These are phyloP conservation scores for Dioszegia crocea DNA, from an alignment of 768 basidiomycete genomes.

Conservation along the genomic window DNA sequence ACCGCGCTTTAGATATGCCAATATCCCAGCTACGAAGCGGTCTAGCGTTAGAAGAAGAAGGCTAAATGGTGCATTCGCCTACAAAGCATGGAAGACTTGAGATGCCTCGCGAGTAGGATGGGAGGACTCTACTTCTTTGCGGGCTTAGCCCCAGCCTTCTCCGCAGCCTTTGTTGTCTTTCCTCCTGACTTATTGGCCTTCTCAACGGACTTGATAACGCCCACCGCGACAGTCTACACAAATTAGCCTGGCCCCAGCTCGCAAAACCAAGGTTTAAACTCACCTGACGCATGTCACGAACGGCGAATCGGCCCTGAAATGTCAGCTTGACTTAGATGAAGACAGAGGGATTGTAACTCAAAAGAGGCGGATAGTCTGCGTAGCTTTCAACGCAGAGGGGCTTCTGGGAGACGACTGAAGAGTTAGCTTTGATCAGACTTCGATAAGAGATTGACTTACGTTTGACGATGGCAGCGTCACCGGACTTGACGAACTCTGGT, in stretches of 20 bases:
- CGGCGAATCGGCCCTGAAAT: too few species aligned
- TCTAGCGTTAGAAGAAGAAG: too few species aligned
- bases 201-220: slow-evolving; percentile 96
- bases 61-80: too few species aligned
- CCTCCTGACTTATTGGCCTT: slow-evolving; percentile 58
- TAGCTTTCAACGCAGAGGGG: slow-evolving; percentile 70
- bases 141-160: slow-evolving; percentile 1
- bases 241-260: too few species aligned
- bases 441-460: too few species aligned
- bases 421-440: too few species aligned
- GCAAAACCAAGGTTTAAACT: too few species aligned
- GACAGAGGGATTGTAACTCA: background rate
- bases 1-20: too few species aligned
- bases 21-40: too few species aligned
- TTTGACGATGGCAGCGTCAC: slow-evolving; percentile 69
- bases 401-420: slow-evolving; percentile 90
- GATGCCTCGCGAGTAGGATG: too few species aligned
- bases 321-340: background rate
- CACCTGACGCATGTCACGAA: slow-evolving; percentile 33
- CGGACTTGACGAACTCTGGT: slow-evolving; percentile 96
- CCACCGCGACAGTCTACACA: slow-evolving; percentile 82
- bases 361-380: slow-evolving; percentile 81
- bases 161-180: slow-evolving; percentile 56
- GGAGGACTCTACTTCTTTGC: slow-evolving; percentile 5
- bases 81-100: too few species aligned